Conservation (phyloP, 495 filamentous ascomycete genomes). For the Xylaria scruposa region DNA sequence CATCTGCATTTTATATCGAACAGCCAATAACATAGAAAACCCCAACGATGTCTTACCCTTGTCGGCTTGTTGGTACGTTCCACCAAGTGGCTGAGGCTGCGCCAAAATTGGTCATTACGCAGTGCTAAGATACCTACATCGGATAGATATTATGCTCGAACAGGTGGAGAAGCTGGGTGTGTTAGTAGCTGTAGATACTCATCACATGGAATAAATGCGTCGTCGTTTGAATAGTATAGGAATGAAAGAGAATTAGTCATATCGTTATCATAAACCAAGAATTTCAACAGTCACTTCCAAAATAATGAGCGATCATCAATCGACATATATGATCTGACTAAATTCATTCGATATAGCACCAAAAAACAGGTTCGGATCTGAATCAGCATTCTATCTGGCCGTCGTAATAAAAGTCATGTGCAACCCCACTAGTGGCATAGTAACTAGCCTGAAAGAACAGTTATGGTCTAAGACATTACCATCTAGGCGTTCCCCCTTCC, state of each 20-base stretch:
- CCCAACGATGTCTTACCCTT: neutral
- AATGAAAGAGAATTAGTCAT: neutral
- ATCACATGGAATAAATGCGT: neutral
- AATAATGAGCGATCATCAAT: neutral
- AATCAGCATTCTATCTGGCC: neutral
- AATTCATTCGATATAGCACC: neutral
- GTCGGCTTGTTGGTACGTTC: slow-evolving; percentile 12
- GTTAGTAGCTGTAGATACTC: neutral
- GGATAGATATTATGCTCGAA: neutral
- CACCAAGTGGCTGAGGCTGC: slow-evolving; percentile 1
- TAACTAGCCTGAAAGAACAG: neutral
- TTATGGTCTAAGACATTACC: slow-evolving; percentile 42
- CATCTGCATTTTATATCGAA: neutral
- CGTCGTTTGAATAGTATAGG: neutral
- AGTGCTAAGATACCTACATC: neutral
- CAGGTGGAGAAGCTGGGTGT: neutral
- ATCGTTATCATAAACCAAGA: neutral
- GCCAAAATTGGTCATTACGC: neutral
- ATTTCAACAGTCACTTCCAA: neutral
- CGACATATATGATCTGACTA: neutral
- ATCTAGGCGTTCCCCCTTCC: slow-evolving; percentile 62
- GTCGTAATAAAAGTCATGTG: neutral
- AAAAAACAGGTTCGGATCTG: neutral
- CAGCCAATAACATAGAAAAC: neutral
- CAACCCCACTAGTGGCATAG: neutral